Conservation (phyloP, 2,329 filamentous ascomycete species). For the Bretziella fagacearum region DNA sequence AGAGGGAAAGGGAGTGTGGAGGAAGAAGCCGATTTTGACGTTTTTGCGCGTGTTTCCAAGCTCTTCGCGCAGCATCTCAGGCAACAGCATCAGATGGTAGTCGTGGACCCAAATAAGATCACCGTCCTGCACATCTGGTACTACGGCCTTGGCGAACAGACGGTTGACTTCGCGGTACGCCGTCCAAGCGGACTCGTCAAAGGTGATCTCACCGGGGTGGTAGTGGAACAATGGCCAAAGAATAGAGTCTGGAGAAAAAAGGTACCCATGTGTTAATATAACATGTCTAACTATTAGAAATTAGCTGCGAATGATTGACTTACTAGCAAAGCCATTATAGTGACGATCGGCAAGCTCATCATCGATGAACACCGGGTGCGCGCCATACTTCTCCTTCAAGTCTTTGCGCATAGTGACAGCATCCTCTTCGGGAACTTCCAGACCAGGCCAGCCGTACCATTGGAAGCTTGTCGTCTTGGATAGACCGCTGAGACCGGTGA, state of each 20-base stretch:
- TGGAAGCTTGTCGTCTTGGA: conserved; percentile 88
- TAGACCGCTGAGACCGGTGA: conserved; percentile 80
- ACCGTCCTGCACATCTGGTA: conserved; percentile 75
- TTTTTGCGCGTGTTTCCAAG: conserved; percentile 69
- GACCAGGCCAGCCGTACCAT: conserved; percentile 96
- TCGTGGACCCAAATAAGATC: conserved; percentile 98
- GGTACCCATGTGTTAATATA: neutral
- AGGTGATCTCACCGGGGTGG: conserved; percentile 94
- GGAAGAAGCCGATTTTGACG: conserved; percentile 94
- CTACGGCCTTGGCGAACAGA: conserved; percentile 75
- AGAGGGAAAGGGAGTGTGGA: conserved; percentile 93
- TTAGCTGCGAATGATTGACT: conserved; percentile 21
- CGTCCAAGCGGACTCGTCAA: conserved; percentile 86
- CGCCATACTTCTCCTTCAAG: conserved; percentile 73
- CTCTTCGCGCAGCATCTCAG: conserved; percentile 85
- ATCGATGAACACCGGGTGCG: conserved; percentile 81
- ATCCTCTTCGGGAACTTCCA: conserved; percentile 79
- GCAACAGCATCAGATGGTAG: conserved; percentile 94
- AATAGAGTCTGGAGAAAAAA: conserved; percentile 54
- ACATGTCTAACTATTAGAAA: neutral
- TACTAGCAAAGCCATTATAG: conserved; percentile 97
- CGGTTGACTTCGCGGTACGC: conserved; percentile 88
- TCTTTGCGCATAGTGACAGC: conserved; percentile 55
- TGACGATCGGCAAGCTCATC: conserved; percentile 87
- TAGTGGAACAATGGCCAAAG: conserved; percentile 98